phyloP scores from a whole-genome alignment of 257 asterid genomes.

The Fraxinus excelsior region DNA sequence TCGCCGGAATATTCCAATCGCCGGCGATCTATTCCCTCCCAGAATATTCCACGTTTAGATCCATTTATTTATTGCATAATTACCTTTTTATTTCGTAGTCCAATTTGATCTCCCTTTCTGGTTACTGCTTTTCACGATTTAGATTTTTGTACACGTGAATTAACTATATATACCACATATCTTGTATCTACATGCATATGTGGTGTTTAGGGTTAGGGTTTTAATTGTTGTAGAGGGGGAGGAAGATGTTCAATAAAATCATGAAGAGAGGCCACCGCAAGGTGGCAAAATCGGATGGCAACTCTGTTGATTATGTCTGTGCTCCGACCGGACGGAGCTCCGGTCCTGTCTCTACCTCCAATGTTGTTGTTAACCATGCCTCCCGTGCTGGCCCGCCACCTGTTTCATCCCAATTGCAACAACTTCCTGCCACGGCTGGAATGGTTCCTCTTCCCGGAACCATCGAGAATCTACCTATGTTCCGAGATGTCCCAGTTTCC shows the following conservation, averaged over 20 bases:
- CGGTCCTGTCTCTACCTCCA: slow-evolving; percentile 39
- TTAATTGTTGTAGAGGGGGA: slow-evolving; percentile 22
- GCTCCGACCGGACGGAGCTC: slow-evolving; percentile 27
- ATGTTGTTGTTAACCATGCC: slow-evolving; percentile 51
- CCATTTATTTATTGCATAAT: neutral
- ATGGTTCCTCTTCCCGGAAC: slow-evolving; percentile 18
- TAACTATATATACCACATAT: neutral
- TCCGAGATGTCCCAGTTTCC: slow-evolving; percentile 28
- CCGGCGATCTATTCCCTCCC: slow-evolving; percentile 35
- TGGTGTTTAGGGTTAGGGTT: slow-evolving; percentile 39
- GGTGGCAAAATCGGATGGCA: slow-evolving; percentile 42
- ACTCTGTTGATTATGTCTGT: slow-evolving; percentile 26
- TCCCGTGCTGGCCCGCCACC: slow-evolving; percentile 37
- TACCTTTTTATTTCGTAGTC: neutral
- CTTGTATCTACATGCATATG: neutral
- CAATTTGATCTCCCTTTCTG: neutral
- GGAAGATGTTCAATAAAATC: slow-evolving; percentile 46
- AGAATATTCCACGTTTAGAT: neutral
- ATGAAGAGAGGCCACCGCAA: slow-evolving; percentile 52
- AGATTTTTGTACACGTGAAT: slow-evolving; percentile 13
- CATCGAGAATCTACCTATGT: slow-evolving; percentile 33
- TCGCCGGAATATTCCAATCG: slow-evolving; percentile 33
- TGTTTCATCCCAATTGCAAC: slow-evolving; percentile 28
- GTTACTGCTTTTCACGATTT: slow-evolving; percentile 5
- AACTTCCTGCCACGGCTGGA: neutral